Evolutionary conservation across 352 stramenopile genomes (phyloP).

Genomic region (Pythium rishiriense): DNA sequence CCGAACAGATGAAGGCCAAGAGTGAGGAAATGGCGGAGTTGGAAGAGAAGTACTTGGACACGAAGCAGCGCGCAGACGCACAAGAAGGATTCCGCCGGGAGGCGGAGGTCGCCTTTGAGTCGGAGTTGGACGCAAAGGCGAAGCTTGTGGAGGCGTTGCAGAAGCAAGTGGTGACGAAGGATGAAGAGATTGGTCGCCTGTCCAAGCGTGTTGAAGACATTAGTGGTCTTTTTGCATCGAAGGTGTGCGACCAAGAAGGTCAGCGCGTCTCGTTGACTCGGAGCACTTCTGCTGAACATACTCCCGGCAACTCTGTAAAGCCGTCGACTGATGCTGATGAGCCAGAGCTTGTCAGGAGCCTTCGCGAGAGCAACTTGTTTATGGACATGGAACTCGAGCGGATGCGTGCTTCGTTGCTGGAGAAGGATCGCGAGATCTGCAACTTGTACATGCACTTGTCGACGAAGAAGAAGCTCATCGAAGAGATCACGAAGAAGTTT

Average conservation of each 20-base stretch:
- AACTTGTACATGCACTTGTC: slow-evolving; percentile 76
- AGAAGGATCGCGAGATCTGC: slow-evolving; percentile 85
- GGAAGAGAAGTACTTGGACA: slow-evolving; percentile 36
- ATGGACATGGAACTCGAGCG: slow-evolving; percentile 47
- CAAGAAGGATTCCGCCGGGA: slow-evolving; percentile 55
- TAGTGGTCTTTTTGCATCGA: slow-evolving; percentile 27
- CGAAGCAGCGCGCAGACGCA: slow-evolving; percentile 36
- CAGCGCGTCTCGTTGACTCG: slow-evolving; percentile 8
- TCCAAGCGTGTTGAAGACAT: slow-evolving; percentile 38
- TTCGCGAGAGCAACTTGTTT: slow-evolving; percentile 35
- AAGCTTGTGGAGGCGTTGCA: slow-evolving; percentile 43
- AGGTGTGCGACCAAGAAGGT: slow-evolving; percentile 25
- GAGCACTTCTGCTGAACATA: neutral
- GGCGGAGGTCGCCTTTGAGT: slow-evolving; percentile 49
- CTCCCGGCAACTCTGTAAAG: neutral
- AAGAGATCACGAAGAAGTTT: slow-evolving; percentile 70
- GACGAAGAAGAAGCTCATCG: slow-evolving; percentile 78
- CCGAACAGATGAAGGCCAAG: slow-evolving; percentile 25
- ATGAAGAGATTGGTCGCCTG: slow-evolving; percentile 46
- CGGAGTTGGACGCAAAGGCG: slow-evolving; percentile 30
- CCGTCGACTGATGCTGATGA: slow-evolving; percentile 1
- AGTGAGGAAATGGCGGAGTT: slow-evolving; percentile 35
- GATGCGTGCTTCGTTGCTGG: slow-evolving; percentile 50
- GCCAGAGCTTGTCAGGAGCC: slow-evolving; percentile 23
- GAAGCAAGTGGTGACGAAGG: slow-evolving; percentile 42